A percentile compares a stretch with the other conserved stretches of the same genome.
phyloP scores from a whole-genome alignment of 1,284 basidiomycete species.

The Puccinia novopanici region DNA sequence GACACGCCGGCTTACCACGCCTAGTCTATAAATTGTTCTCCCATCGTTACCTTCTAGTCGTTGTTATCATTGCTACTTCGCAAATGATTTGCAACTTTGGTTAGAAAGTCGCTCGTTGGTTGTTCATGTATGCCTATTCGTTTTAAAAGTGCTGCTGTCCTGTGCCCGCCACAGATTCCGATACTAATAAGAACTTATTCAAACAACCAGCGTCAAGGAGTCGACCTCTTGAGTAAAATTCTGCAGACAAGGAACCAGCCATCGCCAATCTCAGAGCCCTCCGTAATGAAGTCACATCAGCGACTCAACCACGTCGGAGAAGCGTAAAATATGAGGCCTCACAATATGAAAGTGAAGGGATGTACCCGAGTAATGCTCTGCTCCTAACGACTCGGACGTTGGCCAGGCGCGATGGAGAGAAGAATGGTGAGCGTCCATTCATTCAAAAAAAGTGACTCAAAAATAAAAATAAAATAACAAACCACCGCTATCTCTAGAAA shows the following conservation, averaged over 20 bases:
- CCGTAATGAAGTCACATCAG: background rate
- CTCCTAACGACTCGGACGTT: background rate
- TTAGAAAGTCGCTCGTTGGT: constrained; percentile 28
- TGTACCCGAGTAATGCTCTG: background rate
- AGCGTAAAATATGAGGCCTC: background rate
- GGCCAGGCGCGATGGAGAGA: background rate
- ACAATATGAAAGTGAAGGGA: background rate
- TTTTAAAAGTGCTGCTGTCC: background rate
- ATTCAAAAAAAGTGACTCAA: background rate
- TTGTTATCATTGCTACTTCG: constrained; percentile 23
- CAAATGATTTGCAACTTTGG: constrained; percentile 42
- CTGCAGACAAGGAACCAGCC: constrained; percentile 8
- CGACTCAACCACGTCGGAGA: constrained; percentile 15
- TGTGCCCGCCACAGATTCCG: background rate
- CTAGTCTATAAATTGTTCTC: constrained; percentile 36
- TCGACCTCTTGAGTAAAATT: constrained; percentile 14
- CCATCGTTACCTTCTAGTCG: constrained; percentile 20
- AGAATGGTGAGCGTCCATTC: background rate
- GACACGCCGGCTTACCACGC: background rate
- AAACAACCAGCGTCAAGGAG: constrained; percentile 1
- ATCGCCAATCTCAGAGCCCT: background rate
- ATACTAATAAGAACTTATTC: background rate
- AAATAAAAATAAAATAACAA: no score
- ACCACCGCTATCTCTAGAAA: background rate
- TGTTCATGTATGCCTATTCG: constrained; percentile 12